Evolutionary conservation across 306 rosid species (phyloP).

Genomic region (Trichosanthes cucumerina): DNA sequence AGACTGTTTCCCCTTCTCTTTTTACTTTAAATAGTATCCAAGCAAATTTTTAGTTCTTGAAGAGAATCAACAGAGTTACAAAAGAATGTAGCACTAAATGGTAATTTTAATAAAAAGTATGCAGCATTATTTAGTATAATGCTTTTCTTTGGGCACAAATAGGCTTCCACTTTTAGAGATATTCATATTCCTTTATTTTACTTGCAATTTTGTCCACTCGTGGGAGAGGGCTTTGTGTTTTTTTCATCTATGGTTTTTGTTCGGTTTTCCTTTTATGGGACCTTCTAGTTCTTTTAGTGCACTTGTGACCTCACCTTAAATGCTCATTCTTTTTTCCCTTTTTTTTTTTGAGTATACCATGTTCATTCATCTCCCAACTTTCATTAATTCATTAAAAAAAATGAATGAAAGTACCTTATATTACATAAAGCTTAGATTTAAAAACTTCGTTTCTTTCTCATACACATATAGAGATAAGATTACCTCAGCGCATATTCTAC

Average conservation of each 20-base stretch:
- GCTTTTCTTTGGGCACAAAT: neutral
- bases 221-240: neutral
- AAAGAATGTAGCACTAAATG: neutral
- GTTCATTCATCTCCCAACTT: neutral
- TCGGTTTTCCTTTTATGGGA: neutral
- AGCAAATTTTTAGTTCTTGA: neutral
- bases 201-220: neutral
- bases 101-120: neutral
- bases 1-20: neutral
- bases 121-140: neutral
- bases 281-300: neutral
- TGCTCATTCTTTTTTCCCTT: too few relatives aligned
- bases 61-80: neutral
- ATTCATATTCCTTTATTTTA: neutral
- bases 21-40: neutral
- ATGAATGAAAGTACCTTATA: neutral
- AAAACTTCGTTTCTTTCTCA: neutral
- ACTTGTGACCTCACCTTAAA: neutral
- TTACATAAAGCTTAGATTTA: neutral
- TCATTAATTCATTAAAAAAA: neutral
- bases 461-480: constrained; percentile 6
- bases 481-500: constrained; percentile 87
- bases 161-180: neutral
- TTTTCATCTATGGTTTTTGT: neutral
- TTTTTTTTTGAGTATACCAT: too few relatives aligned